Base-by-base conservation (phyloP, 2,329 filamentous ascomycete genomes). In the Alternaria viburni region DNA sequence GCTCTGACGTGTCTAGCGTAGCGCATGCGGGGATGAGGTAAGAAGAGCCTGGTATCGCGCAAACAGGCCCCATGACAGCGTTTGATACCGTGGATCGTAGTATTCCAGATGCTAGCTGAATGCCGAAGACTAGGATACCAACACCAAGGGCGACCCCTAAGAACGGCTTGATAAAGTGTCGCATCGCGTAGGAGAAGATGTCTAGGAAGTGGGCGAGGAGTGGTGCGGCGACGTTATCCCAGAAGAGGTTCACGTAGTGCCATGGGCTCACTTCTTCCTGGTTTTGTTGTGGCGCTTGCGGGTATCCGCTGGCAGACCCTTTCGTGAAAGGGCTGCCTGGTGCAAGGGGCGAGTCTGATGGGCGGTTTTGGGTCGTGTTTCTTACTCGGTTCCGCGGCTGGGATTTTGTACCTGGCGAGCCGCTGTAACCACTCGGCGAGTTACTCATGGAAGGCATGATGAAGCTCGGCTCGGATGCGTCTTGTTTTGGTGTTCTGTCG, bases 31-130 rank as follows among this genome's bases (percentile, higher is more conserved):
- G 86, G 1, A 93, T 81, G 6, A 93, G 75, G 30, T 87, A 81
- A 2, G 87, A 87, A 2, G 82, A 84, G 30, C 90, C 90, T 0
- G 92, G 92, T 2, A 95, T 81, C 19, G 86, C 85, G 73, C 92
- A 94, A 19, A 94, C 69, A 0, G 91, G 91, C 1, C 89, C 88
- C 3, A 94, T 78, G 1, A 94, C 78, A 2, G 88, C 90, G 51
- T 83, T 84, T 15, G 87, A 89, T 28, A 91, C 77, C 73, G 90
- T 85, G 73, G 89, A 90, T 49, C 87, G 85, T 2, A 86, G 82
- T 21, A 91, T 80, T 43, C 90, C 86, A 52, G 88, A 67, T 5
- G 68, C 69, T 19, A 86, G 82, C 52, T 88, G 88, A 26, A 88
- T 82, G 36, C 87, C 82, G 12, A 92, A 77, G 72, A 90, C 90